phyloP scores from a whole-genome alignment of 2,329 filamentous ascomycete species.

The Paraconiothyrium brasiliense region DNA sequence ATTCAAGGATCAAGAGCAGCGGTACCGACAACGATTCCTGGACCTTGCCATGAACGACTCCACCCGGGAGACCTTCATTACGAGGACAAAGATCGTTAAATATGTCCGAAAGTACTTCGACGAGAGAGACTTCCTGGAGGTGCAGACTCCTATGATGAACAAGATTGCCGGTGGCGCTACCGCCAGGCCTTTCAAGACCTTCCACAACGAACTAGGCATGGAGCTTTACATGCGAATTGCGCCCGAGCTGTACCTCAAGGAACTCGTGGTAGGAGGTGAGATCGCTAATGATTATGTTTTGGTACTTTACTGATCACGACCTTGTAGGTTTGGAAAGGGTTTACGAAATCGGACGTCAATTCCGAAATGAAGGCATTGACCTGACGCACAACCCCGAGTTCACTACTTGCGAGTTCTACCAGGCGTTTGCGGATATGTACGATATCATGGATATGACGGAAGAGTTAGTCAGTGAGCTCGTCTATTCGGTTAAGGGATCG shows the following conservation, averaged over 20 bases:
- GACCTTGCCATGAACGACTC: conserved; percentile 97
- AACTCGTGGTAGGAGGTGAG: conserved; percentile 82
- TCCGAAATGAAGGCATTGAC: conserved; percentile 92
- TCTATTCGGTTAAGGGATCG: conserved; percentile 86
- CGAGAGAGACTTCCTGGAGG: conserved; percentile 80
- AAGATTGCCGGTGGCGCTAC: conserved; percentile 95
- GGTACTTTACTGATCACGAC: not conserved
- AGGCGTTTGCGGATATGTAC: conserved; percentile 74
- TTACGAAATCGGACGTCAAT: conserved; percentile 94
- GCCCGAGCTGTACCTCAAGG: conserved; percentile 96
- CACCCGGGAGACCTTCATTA: conserved; percentile 83
- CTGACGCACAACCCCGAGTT: conserved; percentile 98
- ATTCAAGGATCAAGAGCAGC: conserved; percentile 93
- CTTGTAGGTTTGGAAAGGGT: conserved; percentile 79
- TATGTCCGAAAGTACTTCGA: conserved; percentile 65
- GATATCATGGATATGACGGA: conserved; percentile 93
- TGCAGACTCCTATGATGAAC: conserved; percentile 96
- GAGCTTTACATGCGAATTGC: conserved; percentile 95
- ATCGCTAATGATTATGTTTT: not conserved
- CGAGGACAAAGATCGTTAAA: conserved; percentile 84
- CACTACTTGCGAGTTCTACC: conserved; percentile 97
- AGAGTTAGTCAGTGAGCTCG: conserved; percentile 87
- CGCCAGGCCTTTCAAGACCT: conserved; percentile 91
- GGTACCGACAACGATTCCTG: conserved; percentile 91
- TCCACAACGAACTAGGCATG: conserved; percentile 96